These are phyloP conservation scores for Ceratobasidium sp. DNA, from an alignment of 1,284 basidiomycete genomes.

Conservation along the genomic window DNA sequence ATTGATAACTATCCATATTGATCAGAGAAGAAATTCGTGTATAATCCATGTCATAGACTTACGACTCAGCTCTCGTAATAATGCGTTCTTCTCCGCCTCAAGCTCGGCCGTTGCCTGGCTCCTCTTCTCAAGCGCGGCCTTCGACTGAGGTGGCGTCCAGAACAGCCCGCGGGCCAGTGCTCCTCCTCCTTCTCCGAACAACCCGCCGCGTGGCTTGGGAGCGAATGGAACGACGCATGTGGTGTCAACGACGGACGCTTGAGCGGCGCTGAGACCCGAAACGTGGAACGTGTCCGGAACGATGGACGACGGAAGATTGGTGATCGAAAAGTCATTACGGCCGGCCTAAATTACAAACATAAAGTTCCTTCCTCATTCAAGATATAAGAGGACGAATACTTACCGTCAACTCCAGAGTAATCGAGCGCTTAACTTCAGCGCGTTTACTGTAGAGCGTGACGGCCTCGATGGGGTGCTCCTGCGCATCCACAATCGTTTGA, in stretches of 20 bases:
- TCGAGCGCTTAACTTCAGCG: constrained; percentile 58
- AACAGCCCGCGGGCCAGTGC: too few species aligned
- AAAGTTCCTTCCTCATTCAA: neutral
- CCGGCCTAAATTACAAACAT: constrained; percentile 59
- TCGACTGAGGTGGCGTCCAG: neutral
- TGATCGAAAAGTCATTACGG: constrained; percentile 65
- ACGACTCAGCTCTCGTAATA: constrained; percentile 37
- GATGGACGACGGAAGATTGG: constrained; percentile 63
- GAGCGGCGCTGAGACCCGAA: constrained; percentile 27
- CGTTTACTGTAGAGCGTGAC: constrained; percentile 59
- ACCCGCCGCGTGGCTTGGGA: neutral
- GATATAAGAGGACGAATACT: constrained; percentile 20
- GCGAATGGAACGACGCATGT: constrained; percentile 26
- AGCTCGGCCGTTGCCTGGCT: neutral
- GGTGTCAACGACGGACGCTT: constrained; percentile 35
- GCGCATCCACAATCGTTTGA: constrained; percentile 51
- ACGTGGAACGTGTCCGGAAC: constrained; percentile 59
- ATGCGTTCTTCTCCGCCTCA: constrained; percentile 51
- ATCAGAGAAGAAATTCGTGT: neutral
- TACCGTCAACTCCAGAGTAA: constrained; percentile 57
- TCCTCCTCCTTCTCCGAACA: too few species aligned
- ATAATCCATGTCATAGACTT: neutral
- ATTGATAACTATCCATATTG: constrained; percentile 22
- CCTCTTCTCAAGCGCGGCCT: neutral
- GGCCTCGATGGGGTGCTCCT: constrained; percentile 55